Conservation (phyloP, 1,284 basidiomycete genomes). For the Coriolopsis trogii region DNA sequence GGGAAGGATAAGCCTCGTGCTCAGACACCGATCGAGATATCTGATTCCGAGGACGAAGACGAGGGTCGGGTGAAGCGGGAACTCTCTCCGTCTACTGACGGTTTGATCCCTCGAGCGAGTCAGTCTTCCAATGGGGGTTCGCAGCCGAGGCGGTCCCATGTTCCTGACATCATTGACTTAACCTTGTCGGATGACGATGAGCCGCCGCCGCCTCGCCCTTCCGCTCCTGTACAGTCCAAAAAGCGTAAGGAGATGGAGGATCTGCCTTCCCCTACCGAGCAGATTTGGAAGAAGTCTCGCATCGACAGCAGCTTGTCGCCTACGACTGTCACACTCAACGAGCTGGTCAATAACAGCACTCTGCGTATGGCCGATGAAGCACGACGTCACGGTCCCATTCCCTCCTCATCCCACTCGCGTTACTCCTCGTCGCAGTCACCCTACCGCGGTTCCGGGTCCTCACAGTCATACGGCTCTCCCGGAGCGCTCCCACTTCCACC, state of each 20-base stretch:
- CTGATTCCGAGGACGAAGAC: slow-evolving; percentile 76
- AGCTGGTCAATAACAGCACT: slow-evolving; percentile 1
- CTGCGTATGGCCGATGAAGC: slow-evolving; percentile 8
- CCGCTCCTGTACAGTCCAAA: slow-evolving; percentile 16
- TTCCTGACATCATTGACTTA: slow-evolving; percentile 71
- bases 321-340: slow-evolving; percentile 11
- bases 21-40: slow-evolving; percentile 64
- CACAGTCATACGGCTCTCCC: slow-evolving; percentile 14
- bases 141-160: slow-evolving; percentile 30
- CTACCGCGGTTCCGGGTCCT: slow-evolving; percentile 7
- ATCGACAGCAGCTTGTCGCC: slow-evolving; percentile 38
- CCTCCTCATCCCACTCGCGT: slow-evolving; percentile 15
- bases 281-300: slow-evolving; percentile 74
- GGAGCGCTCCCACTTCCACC: slow-evolving; percentile 6
- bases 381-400: slow-evolving; percentile 1
- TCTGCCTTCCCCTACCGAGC: slow-evolving; percentile 56
- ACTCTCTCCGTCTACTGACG: slow-evolving; percentile 59
- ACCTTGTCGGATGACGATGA: slow-evolving; percentile 72
- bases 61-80: slow-evolving; percentile 74
- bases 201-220: slow-evolving; percentile 18
- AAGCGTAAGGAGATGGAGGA: slow-evolving; percentile 62
- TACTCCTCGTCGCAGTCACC: slow-evolving; percentile 16
- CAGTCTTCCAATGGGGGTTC: slow-evolving; percentile 35
- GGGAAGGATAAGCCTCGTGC: slow-evolving; percentile 46
- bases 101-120: slow-evolving; percentile 38